Percentiles rank a stretch among this genome's conserved stretches.
These are phyloP conservation scores for Clarireedia monteithiana DNA, from an alignment of 2,329 filamentous ascomycete species.

Conservation along the genomic window DNA sequence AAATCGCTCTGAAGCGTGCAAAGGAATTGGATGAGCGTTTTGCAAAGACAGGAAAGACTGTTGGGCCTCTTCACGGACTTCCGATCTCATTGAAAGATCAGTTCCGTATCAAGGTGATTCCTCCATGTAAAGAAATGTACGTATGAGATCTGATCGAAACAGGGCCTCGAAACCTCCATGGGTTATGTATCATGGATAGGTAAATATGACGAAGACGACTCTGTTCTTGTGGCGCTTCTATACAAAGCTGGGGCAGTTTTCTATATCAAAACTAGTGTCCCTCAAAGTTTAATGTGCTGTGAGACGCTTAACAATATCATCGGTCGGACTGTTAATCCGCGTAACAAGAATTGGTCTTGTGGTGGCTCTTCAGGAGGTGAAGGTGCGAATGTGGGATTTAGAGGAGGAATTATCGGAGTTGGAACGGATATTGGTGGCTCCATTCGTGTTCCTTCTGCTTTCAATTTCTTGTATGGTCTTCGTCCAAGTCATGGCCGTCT, in stretches of 20 bases:
- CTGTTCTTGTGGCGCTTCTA: constrained; percentile 34
- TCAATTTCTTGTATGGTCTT: constrained; percentile 32
- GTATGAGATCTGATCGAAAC: constrained; percentile 1
- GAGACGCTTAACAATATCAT: constrained; percentile 39
- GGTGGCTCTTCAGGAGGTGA: constrained; percentile 30
- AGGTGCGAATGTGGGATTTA: constrained; percentile 27
- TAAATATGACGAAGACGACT: constrained; percentile 34
- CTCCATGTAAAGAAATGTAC: neutral
- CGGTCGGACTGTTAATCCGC: constrained; percentile 31
- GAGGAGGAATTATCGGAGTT: constrained; percentile 26
- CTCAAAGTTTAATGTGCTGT: constrained; percentile 32
- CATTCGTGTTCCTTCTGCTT: constrained; percentile 31
- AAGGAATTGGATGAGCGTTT: constrained; percentile 38
- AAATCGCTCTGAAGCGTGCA: constrained; percentile 38
- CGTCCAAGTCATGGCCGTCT: constrained; percentile 27
- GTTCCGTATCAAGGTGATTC: constrained; percentile 45
- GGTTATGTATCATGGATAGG: constrained; percentile 55
- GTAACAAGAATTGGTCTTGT: constrained; percentile 22
- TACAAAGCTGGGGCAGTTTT: constrained; percentile 33
- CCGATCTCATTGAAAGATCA: constrained; percentile 54
- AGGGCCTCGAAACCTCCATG: constrained; percentile 41
- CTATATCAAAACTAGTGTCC: constrained; percentile 35
- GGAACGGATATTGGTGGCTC: constrained; percentile 29
- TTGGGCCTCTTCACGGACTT: constrained; percentile 56
- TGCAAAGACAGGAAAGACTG: constrained; percentile 31